Evolutionary conservation across 2,329 filamentous ascomycete genomes (phyloP).

Genomic region (Colletotrichum sp.): DNA sequence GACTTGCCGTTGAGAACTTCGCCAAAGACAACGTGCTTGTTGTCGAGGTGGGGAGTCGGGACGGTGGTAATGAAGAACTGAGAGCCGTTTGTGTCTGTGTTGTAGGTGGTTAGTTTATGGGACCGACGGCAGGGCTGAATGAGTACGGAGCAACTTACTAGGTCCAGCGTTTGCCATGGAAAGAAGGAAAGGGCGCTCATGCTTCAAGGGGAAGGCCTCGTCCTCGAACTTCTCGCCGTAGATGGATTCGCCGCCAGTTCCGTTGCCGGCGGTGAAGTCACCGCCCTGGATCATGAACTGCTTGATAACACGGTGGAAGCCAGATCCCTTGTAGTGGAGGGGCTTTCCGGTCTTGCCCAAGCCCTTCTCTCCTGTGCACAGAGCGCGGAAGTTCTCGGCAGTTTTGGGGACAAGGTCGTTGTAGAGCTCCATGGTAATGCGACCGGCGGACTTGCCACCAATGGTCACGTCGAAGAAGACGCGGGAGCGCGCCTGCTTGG

Average conservation of each 20-base stretch:
- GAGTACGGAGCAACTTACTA: slow-evolving; percentile 55
- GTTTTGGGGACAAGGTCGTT: slow-evolving; percentile 86
- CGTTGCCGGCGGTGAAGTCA: slow-evolving; percentile 94
- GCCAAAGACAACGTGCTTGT: slow-evolving; percentile 97
- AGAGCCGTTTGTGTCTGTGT: slow-evolving; percentile 85
- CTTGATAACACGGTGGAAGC: slow-evolving; percentile 97
- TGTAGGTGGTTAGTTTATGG: slow-evolving; percentile 1
- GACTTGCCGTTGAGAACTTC: slow-evolving; percentile 94
- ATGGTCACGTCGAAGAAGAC: slow-evolving; percentile 96
- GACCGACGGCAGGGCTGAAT: background rate
- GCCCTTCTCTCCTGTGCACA: slow-evolving; percentile 96
- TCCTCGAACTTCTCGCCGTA: slow-evolving; percentile 98
- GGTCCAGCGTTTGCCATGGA: slow-evolving; percentile 98
- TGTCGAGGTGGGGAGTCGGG: slow-evolving; percentile 90
- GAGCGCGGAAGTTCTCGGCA: slow-evolving; percentile 91
- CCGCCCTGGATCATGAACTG: slow-evolving; percentile 99
- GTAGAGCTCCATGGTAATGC: slow-evolving; percentile 86
- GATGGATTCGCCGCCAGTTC: slow-evolving; percentile 95
- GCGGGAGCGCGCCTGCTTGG: slow-evolving; percentile 67
- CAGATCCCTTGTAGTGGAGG: slow-evolving; percentile 90
- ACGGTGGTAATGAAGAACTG: slow-evolving; percentile 99
- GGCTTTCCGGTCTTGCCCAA: slow-evolving; percentile 80
- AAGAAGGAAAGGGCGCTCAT: slow-evolving; percentile 90
- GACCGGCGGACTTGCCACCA: slow-evolving; percentile 74
- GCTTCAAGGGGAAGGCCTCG: slow-evolving; percentile 92